Evolutionary conservation across 2,329 filamentous ascomycete genomes (phyloP).

Genomic region (Penicillium sp.): DNA sequence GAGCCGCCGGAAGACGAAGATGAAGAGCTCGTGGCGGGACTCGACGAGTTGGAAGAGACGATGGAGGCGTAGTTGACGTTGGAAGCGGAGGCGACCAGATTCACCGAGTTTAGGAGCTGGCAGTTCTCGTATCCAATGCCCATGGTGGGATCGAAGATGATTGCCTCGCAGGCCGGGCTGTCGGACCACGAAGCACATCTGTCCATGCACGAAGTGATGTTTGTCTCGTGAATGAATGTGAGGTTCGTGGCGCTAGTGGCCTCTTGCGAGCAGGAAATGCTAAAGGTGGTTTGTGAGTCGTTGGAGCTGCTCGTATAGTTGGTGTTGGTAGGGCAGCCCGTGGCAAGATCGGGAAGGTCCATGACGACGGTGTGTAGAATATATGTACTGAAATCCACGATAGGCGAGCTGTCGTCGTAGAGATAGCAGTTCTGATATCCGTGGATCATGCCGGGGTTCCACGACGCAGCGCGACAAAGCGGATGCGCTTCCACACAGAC

Average conservation of each 20-base stretch:
- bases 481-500: conserved; percentile 6
- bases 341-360: background rate
- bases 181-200: background rate
- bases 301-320: conserved; percentile 1
- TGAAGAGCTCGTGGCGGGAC: background rate
- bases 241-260: conserved; percentile 8
- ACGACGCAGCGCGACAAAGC: conserved; percentile 1
- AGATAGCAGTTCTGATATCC: conserved; percentile 12
- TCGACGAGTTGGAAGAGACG: background rate
- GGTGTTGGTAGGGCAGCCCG: conserved; percentile 7
- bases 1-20: background rate
- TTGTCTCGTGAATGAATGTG: conserved; percentile 1
- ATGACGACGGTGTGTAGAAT: conserved; percentile 5
- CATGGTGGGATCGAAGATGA: conserved; percentile 8
- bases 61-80: conserved; percentile 6
- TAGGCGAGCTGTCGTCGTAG: background rate
- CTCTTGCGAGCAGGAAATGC: conserved; percentile 3
- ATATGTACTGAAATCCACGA: background rate
- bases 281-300: background rate
- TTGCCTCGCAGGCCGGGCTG: background rate
- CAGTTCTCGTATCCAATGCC: conserved; percentile 9
- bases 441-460: conserved; percentile 8
- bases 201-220: conserved; percentile 9
- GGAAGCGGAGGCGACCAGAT: background rate
- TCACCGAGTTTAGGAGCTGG: conserved; percentile 6